phyloP scores from a whole-genome alignment of 2,329 filamentous ascomycete genomes.

The Fusarium graminum region DNA sequence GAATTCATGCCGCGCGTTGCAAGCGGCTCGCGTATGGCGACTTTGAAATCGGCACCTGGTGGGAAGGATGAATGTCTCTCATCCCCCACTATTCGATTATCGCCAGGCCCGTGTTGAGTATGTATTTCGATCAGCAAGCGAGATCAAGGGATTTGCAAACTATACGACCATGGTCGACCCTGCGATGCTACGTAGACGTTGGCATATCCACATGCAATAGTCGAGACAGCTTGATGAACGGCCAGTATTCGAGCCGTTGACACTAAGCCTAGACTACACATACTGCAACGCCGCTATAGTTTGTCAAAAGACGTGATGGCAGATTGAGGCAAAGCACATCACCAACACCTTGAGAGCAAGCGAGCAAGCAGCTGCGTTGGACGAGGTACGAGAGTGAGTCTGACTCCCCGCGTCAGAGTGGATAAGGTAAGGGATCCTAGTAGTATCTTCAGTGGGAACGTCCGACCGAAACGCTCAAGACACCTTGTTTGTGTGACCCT shows the following conservation, averaged over 20 bases:
- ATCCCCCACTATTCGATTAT: neutral
- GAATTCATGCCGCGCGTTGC: slow-evolving; percentile 1
- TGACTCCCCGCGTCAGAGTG: slow-evolving; percentile 41
- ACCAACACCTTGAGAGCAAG: neutral
- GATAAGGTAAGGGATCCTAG: neutral
- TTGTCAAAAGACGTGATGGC: neutral
- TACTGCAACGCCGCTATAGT: neutral
- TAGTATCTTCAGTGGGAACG: slow-evolving; percentile 32
- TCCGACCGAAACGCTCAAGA: slow-evolving; percentile 37
- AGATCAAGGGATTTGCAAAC: slow-evolving; percentile 30
- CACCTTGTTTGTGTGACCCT: slow-evolving; percentile 28
- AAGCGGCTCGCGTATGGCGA: neutral
- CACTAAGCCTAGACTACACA: slow-evolving; percentile 1
- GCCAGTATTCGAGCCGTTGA: neutral
- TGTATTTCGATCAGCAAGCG: slow-evolving; percentile 33
- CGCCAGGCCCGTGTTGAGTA: slow-evolving; percentile 1
- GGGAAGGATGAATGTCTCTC: neutral
- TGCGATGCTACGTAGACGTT: slow-evolving; percentile 19
- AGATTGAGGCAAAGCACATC: neutral
- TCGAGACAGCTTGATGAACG: slow-evolving; percentile 6
- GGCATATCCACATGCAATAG: slow-evolving; percentile 6
- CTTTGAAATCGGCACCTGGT: slow-evolving; percentile 4
- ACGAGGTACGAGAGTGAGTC: slow-evolving; percentile 9
- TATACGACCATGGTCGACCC: slow-evolving; percentile 1
- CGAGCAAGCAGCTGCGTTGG: slow-evolving; percentile 21